Evolutionary conservation across 345 rosid species (phyloP).

Genomic region (Dipteronia dyeriana): DNA sequence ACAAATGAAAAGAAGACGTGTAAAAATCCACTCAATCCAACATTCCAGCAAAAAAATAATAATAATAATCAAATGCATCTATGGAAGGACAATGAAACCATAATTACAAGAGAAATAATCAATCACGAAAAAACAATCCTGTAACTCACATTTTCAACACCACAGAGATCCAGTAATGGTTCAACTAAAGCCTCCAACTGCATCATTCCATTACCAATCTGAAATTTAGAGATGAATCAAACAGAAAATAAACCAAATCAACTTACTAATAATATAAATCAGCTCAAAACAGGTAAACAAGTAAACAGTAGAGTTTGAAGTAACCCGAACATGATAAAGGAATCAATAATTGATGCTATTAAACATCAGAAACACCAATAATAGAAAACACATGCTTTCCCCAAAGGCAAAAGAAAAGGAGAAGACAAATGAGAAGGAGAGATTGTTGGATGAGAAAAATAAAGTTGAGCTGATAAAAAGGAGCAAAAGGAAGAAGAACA

Average conservation of each 20-base stretch:
- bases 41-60: neutral
- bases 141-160: constrained; percentile 58
- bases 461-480: no score
- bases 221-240: constrained; percentile 26
- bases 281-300: neutral
- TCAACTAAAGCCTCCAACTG: constrained; percentile 58
- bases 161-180: constrained; percentile 71
- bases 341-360: neutral
- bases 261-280: constrained; percentile 9
- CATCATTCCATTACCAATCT: constrained; percentile 69
- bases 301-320: neutral
- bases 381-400: no score
- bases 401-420: neutral
- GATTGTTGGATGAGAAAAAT: no score
- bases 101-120: neutral
- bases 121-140: neutral
- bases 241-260: constrained; percentile 6
- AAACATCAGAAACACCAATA: neutral
- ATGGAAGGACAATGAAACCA: neutral
- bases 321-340: neutral
- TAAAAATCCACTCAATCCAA: neutral
- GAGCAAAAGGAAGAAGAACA: no score
- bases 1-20: neutral
- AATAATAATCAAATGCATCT: neutral
- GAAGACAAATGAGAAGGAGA: neutral